Percentiles rank a stretch among this genome's conserved stretches.
phyloP scores from a whole-genome alignment of 2,329 filamentous ascomycete genomes.

The Alternaria alternata region DNA sequence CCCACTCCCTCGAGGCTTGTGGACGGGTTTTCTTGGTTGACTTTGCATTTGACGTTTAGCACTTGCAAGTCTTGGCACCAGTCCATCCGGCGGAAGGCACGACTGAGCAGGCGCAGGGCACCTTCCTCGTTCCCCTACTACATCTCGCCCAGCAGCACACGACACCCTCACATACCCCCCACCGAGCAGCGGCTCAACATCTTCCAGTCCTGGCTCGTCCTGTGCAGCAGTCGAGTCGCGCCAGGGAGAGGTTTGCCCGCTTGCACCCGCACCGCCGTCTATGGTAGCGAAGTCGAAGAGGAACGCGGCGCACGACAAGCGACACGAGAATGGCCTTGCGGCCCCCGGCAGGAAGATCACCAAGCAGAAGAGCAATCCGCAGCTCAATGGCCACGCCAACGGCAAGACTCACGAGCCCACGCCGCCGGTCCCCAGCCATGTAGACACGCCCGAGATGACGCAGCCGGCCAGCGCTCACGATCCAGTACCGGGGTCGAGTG shows the following conservation, averaged over 20 bases:
- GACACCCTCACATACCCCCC: conserved; percentile 24
- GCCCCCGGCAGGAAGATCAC: conserved; percentile 74
- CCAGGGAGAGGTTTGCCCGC: conserved; percentile 46
- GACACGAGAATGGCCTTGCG: conserved; percentile 89
- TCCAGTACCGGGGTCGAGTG: conserved; percentile 3
- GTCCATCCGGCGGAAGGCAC: conserved; percentile 18
- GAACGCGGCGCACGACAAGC: conserved; percentile 59
- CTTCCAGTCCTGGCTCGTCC: conserved; percentile 57
- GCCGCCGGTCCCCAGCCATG: conserved; percentile 49
- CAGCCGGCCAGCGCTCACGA: conserved; percentile 39
- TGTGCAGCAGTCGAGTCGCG: conserved; percentile 53
- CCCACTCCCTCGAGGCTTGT: conserved; percentile 6
- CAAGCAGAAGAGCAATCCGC: conserved; percentile 57
- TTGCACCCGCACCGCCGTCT: conserved; percentile 45
- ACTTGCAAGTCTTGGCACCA: conserved; percentile 18
- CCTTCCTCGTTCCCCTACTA: conserved; percentile 27
- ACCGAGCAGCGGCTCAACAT: conserved; percentile 44
- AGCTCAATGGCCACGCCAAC: conserved; percentile 55
- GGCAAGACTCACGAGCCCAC: conserved; percentile 50
- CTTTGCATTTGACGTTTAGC: conserved; percentile 20
- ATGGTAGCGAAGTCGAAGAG: conserved; percentile 60
- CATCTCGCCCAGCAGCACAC: conserved; percentile 28
- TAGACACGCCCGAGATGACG: conserved; percentile 47
- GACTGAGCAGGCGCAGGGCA: conserved; percentile 15
- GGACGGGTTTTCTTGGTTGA: conserved; percentile 11